Evolutionary conservation across 305 asterid genomes (phyloP).

Genomic region (Fraxinus floribunda): DNA sequence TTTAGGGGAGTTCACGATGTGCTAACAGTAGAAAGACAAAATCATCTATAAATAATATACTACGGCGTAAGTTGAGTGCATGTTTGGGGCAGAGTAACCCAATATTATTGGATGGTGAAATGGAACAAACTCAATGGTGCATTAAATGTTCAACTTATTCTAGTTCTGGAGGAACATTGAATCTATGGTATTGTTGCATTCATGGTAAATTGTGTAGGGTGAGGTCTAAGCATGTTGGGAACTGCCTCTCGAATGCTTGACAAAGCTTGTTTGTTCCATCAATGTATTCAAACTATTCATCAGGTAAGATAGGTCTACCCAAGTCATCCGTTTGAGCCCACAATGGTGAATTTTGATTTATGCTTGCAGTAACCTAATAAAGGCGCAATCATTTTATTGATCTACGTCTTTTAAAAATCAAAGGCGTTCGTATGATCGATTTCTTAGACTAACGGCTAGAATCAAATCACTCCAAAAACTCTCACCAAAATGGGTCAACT

Average conservation of each 20-base stretch:
- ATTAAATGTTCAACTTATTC: background rate
- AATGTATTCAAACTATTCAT: background rate
- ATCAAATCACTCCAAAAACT: background rate
- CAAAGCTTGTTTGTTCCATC: background rate
- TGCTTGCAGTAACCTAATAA: background rate
- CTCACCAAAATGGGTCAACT: background rate
- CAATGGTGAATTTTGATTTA: background rate
- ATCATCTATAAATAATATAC: background rate
- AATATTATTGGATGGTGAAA: background rate
- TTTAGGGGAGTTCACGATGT: background rate
- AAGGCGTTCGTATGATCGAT: background rate
- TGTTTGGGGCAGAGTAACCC: background rate
- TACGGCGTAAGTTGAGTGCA: background rate
- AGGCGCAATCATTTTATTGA: background rate
- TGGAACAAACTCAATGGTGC: background rate
- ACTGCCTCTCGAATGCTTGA: background rate
- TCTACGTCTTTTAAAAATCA: background rate
- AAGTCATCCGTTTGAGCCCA: background rate
- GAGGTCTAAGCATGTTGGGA: background rate
- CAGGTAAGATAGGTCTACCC: background rate
- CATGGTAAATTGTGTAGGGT: background rate
- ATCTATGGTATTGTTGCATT: background rate
- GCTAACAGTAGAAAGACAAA: background rate
- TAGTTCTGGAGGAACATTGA: background rate
- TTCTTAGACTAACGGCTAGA: background rate